Evolutionary conservation across 192 early-diverging fungal species (phyloP).

Genomic region (Globomyces pollinis-pini): DNA sequence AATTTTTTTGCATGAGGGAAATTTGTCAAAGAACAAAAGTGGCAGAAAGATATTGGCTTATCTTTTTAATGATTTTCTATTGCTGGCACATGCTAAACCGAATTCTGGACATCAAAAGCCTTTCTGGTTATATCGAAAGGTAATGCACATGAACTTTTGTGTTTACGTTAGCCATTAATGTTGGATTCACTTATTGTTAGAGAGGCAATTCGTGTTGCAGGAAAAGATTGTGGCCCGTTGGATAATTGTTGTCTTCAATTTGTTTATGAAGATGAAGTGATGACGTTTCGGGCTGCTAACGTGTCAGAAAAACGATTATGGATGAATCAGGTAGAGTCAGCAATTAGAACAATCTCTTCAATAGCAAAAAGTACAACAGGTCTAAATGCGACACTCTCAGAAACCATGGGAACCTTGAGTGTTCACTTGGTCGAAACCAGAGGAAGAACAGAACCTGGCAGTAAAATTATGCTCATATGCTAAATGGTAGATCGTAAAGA

Average conservation of each 20-base stretch:
- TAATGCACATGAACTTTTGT: no score
- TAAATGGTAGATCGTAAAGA: slow-evolving; percentile 12
- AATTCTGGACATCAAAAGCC: background rate
- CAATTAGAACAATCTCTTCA: slow-evolving; percentile 1
- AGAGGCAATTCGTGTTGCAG: slow-evolving; percentile 22
- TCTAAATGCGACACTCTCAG: background rate
- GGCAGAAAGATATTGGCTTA: slow-evolving; percentile 64
- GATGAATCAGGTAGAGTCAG: slow-evolving; percentile 36
- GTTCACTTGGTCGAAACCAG: slow-evolving; percentile 4
- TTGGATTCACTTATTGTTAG: slow-evolving; percentile 26
- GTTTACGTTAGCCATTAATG: slow-evolving; percentile 19
- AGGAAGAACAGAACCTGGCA: background rate
- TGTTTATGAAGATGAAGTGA: slow-evolving; percentile 38
- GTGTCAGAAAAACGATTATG: slow-evolving; percentile 51
- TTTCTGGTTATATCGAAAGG: slow-evolving; percentile 30
- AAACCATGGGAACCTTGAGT: slow-evolving; percentile 24
- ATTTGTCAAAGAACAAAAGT: slow-evolving; percentile 66
- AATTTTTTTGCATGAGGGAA: slow-evolving; percentile 63
- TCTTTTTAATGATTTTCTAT: slow-evolving; percentile 48
- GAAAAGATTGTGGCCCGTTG: slow-evolving; percentile 17
- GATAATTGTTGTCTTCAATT: slow-evolving; percentile 59
- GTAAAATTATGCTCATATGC: background rate
- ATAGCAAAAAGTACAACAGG: background rate
- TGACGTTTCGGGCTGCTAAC: slow-evolving; percentile 46
- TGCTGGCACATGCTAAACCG: slow-evolving; percentile 40